Percentiles rank a stretch among this genome's conserved stretches.
Evolutionary conservation across 495 filamentous ascomycete genomes (phyloP).

Genomic region (Penicillium canescens): DNA sequence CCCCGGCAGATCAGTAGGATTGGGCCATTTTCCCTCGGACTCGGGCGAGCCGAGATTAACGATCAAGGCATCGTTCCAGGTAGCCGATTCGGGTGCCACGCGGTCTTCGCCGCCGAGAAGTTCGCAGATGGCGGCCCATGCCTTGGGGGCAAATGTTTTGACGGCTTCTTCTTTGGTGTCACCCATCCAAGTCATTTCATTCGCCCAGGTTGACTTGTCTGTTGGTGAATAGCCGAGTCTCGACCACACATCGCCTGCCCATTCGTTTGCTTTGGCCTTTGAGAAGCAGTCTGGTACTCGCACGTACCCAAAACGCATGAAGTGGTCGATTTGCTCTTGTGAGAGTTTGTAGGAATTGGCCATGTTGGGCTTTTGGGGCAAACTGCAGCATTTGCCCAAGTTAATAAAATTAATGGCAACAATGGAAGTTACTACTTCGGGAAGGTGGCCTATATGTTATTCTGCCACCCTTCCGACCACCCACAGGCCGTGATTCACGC

Average conservation of each 20-base stretch:
- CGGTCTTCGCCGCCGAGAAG: constrained; percentile 67
- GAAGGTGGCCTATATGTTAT: background rate
- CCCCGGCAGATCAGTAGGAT: constrained; percentile 49
- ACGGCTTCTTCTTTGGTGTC: constrained; percentile 53
- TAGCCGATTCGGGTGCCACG: constrained; percentile 45
- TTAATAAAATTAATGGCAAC: background rate
- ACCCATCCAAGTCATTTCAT: constrained; percentile 67
- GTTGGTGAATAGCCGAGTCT: constrained; percentile 65
- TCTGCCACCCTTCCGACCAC: background rate
- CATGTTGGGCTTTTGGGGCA: background rate
- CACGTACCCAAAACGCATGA: constrained; percentile 65
- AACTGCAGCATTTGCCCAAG: background rate
- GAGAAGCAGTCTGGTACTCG: constrained; percentile 63
- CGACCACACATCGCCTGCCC: constrained; percentile 64
- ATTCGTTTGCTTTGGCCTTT: constrained; percentile 54
- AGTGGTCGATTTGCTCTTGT: constrained; percentile 61
- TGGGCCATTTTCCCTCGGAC: constrained; percentile 48
- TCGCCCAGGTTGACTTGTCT: constrained; percentile 68
- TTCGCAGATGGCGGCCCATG: constrained; percentile 69
- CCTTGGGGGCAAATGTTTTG: constrained; percentile 62
- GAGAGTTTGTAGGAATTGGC: constrained; percentile 42
- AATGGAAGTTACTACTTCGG: constrained; percentile 1
- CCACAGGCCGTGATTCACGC: background rate
- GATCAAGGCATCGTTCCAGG: constrained; percentile 70
- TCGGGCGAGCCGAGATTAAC: constrained; percentile 69